Evolutionary conservation across 805 yeast species (phyloP).

Genomic region (Debaryomyces castellii): DNA sequence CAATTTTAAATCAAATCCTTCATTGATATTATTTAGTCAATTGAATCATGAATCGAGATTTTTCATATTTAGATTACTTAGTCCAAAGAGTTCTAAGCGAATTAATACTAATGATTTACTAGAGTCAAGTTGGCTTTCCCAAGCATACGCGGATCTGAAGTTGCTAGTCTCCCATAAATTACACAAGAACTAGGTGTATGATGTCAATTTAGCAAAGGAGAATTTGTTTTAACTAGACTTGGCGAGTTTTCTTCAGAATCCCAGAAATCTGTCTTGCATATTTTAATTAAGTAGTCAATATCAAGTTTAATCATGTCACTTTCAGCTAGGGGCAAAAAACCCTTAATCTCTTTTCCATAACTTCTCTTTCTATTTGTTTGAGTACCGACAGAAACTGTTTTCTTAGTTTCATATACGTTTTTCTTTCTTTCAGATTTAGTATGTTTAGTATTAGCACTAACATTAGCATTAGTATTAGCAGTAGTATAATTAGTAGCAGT

Average conservation of each 20-base stretch:
- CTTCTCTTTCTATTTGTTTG: background rate
- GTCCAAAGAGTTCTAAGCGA: constrained; percentile 29
- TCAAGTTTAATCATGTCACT: background rate
- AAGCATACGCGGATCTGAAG: constrained; percentile 33
- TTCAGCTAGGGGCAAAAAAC: background rate
- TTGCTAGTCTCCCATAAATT: background rate
- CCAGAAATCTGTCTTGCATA: background rate
- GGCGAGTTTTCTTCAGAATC: background rate
- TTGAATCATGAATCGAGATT: constrained; percentile 38
- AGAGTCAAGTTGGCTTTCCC: constrained; percentile 35
- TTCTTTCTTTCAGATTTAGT: background rate
- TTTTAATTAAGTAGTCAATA: background rate
- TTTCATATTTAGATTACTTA: constrained; percentile 30
- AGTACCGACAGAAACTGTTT: background rate
- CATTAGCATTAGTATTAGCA: background rate
- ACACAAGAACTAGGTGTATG: background rate
- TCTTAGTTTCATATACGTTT: background rate
- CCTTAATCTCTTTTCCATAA: background rate
- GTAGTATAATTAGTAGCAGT: background rate
- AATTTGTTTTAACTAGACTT: background rate
- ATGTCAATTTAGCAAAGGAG: no score
- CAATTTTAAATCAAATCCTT: constrained; percentile 25
- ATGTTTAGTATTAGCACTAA: background rate
- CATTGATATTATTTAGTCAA: constrained; percentile 30
- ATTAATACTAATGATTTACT: constrained; percentile 23